Percentiles rank a stretch among this genome's conserved stretches.
phyloP scores from a whole-genome alignment of 306 rosid genomes.

The Sphenostylis stenocarpa region DNA sequence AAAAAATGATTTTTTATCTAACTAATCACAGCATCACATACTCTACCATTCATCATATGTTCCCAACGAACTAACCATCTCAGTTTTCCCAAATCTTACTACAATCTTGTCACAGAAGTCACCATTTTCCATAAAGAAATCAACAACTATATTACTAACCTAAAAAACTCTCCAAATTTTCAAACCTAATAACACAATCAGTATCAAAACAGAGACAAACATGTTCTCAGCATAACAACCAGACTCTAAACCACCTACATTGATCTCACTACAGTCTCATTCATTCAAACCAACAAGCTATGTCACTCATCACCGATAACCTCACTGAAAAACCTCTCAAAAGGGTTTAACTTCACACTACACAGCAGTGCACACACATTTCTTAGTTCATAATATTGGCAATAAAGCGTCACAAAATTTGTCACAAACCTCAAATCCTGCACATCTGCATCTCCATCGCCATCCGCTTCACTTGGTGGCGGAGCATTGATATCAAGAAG shows the following conservation, averaged over 20 bases:
- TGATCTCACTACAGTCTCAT: not conserved
- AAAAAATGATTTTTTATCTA: not conserved
- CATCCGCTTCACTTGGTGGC: constrained; percentile 84
- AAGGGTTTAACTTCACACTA: not conserved
- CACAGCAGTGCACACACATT: not conserved
- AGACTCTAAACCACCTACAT: constrained; percentile 17
- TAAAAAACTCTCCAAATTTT: not conserved
- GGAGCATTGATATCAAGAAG: constrained; percentile 91
- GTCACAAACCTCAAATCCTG: constrained; percentile 77
- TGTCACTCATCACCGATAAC: not conserved
- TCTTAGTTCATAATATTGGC: too few species aligned
- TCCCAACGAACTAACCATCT: not conserved
- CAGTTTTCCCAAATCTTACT: not conserved
- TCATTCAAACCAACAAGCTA: constrained; percentile 7
- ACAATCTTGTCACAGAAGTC: not conserved
- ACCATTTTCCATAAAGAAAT: not conserved
- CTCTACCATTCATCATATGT: not conserved
- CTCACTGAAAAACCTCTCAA: not conserved
- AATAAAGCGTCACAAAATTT: too few species aligned
- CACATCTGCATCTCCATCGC: not conserved
- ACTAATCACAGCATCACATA: not conserved
- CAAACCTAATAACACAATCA: not conserved
- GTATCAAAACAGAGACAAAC: not conserved
- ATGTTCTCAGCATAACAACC: constrained; percentile 1
- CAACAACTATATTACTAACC: not conserved